Evolutionary conservation across 2,329 filamentous ascomycete genomes (phyloP), one percentile per base, ranked within the genome.

Genomic region (Aquanectria penicillioides): DNA sequence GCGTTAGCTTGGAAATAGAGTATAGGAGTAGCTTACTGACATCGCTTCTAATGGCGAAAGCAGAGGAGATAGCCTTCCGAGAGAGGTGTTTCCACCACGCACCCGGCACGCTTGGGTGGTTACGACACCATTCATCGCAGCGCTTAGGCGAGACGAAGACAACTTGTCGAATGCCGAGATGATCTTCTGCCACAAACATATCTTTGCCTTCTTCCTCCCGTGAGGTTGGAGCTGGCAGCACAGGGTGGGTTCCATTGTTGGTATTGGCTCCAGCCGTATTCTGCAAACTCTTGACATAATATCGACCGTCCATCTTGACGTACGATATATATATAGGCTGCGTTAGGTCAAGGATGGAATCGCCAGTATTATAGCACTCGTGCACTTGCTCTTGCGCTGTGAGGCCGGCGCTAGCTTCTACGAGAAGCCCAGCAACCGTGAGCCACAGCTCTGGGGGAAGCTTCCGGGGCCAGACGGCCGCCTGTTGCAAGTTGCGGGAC

Each of bases 151-250:
- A 57, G n/a, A 61, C 36, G 25, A 54, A 61, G 25, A 54, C 9
- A 23, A 54, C 49, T 36, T 44, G 28, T 22, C 53, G 49, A 25
- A 61, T 51, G 5, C 59, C 59, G 17, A 58, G 9, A 18, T 58
- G 53, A 37, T 57, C 53, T 15, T 61, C 43, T 50, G 53, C 53
- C 20, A 58, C 33, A 34, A 61, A 61, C 22, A 54, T 20, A 40
- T 61, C 43, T 31, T 53, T 53, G 20, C 40, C 11, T 40, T n/a
- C 29, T 15, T 51, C 25, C 0, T 40, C 36, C 13, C 36, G 44
- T 12, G 18, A 13, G 15, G 18, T 43, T 26, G 12, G 37, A 44
- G 48, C 48, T 40, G 43, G 48, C 3, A 61, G 53, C 13, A 43
- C 13, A 7, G 53, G 26, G 25, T 23, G 25, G n/a, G 31, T 18